Conservation (phyloP, 306 rosid genomes). For the Trifolium fragiferum region DNA sequence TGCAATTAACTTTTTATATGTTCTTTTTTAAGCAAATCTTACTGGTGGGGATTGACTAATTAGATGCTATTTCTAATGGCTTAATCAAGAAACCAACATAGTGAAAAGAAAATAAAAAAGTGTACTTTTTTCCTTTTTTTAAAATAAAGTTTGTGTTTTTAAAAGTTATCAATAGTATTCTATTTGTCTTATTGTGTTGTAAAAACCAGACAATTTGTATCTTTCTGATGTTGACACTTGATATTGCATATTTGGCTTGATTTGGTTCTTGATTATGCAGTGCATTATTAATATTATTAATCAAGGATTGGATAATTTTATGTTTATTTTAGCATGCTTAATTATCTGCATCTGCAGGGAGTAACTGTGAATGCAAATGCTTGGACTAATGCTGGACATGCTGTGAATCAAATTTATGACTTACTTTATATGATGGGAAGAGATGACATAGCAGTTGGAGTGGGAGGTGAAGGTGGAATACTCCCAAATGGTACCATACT, state of each 20-base stretch:
- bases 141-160: conserved; percentile 8
- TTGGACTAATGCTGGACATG: conserved; percentile 86
- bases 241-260: conserved; percentile 22
- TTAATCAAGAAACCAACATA: conserved; percentile 24
- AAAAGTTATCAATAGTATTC: conserved; percentile 21
- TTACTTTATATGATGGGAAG: conserved; percentile 90
- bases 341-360: conserved; percentile 54
- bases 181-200: conserved; percentile 26
- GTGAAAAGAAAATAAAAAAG: conserved; percentile 12
- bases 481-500: conserved; percentile 72
- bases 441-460: conserved; percentile 84
- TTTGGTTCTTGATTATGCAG: conserved; percentile 14
- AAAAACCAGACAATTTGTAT: conserved; percentile 16
- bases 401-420: conserved; percentile 92
- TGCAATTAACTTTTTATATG: background rate
- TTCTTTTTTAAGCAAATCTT: background rate
- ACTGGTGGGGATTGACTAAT: background rate
- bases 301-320: background rate
- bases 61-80: conserved; percentile 19
- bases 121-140: background rate
- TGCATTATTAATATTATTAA: conserved; percentile 15
- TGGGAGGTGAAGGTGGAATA: conserved; percentile 95
- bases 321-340: conserved; percentile 21
- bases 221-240: conserved; percentile 24
- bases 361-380: conserved; percentile 76